These are phyloP conservation scores for Pseudogymnoascus sp. DNA, from an alignment of 2,329 filamentous ascomycete genomes.

Conservation along the genomic window DNA sequence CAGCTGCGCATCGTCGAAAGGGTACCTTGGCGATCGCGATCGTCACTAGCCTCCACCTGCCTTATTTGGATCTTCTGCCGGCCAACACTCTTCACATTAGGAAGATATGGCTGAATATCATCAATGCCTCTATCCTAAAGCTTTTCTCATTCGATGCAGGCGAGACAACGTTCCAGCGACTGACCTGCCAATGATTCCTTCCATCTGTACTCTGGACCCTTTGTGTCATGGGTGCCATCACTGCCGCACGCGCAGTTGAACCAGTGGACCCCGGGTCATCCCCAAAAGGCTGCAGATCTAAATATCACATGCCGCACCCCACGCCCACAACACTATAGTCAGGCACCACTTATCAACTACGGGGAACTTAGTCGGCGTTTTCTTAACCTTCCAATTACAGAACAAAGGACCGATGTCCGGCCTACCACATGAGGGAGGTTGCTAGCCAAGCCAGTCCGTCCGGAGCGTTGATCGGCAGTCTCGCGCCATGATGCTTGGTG, in stretches of 20 bases:
- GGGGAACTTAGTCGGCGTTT: neutral
- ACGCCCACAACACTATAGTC: neutral
- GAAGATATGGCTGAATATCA: neutral
- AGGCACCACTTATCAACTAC: conserved; percentile 1
- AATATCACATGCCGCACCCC: conserved; percentile 4
- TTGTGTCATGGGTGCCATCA: neutral
- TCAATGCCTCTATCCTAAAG: neutral
- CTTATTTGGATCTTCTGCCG: conserved; percentile 1
- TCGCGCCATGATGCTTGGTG: neutral
- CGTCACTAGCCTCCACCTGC: neutral
- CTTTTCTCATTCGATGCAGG: neutral
- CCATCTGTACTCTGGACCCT: neutral
- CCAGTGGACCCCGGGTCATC: conserved; percentile 1
- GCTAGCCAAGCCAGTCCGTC: neutral
- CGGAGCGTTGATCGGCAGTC: conserved; percentile 3
- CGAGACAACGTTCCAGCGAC: neutral
- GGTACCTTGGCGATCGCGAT: neutral
- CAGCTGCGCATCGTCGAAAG: neutral
- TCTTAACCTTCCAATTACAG: neutral
- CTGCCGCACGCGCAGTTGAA: neutral
- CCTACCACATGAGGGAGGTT: conserved; percentile 7
- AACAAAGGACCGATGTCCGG: neutral
- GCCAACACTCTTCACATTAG: neutral
- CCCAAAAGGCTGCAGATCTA: neutral
- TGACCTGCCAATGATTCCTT: neutral